Evolutionary conservation across 129 eudicot genomes (phyloP), one percentile per base, ranked within the genome.

Genomic region (Tagetes patula): DNA sequence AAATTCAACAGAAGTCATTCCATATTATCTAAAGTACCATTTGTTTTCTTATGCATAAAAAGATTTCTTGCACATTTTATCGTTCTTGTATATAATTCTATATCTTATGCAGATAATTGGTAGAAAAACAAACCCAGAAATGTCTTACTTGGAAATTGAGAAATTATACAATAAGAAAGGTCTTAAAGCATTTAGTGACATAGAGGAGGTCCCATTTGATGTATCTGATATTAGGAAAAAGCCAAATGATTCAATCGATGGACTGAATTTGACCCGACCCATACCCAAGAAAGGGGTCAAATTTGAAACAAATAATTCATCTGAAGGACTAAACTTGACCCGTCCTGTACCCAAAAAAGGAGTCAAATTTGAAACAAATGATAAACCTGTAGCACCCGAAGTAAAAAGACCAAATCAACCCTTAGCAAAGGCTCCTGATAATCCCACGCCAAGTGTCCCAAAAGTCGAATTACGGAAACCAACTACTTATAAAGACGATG

Each of bases 391-490:
- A 72, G 6, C 59, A 72, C 73, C 73, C 37, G 27, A 64, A 64
- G 72, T 79, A n/a, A 75, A 81, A 42, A 84, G 64, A 62, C 83
- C 77, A 41, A 78, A 3, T 27, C 65, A 47, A 61, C 89, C 84
- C 11, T 70, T 59, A 53, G 67, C 55, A 9, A 75, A 78, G 5
- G 76, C 71, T 32, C 72, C 74, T 68, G 63, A 39, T 46, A 53
- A 53, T 67, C 67, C 68, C 37, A 79, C 13, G 61, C 69, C 81
- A 66, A 81, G 76, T 54, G 82, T 81, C 41, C 95, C 98, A 62
- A 70, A 83, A 79, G 89, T 88, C 39, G 85, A 82, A 73, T 75
- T 94, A 83, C 83, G 96, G 13, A 94, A 90, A 75, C 98, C 98
- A 4, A 75, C 87, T 61, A 76, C 68, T 30, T 79, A 73, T 72